Base-by-base conservation (phyloP, 345 rosid genomes). In the Camelina neglecta region DNA sequence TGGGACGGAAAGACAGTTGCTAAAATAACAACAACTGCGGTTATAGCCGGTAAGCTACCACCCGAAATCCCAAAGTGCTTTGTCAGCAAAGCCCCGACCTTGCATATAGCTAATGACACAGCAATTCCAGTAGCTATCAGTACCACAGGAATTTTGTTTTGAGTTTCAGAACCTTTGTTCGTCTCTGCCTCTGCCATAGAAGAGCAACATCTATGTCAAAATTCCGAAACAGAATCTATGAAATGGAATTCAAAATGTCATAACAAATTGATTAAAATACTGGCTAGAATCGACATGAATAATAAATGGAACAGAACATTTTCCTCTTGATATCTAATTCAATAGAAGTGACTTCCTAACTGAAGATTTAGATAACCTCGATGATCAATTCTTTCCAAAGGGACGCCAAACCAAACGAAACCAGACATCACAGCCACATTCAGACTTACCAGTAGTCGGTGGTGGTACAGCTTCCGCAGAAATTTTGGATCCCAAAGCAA, bases 101-200 rank as follows among this genome's bases (percentile, higher is more conserved):
- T 94, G 93, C 97, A 94, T 67, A 94, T 89, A 59, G 87, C 88
- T 36, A 94, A 86, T 13, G 97, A 88, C 54, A 87, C 86, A 50
- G 95, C 93, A 65, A 94, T 75, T 35, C 96, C 85, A 11, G 91
- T 85, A 31, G 88, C 93, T 59, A 84, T 78, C 76, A 74, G 82
- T 16, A 87, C 49, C 71, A 91, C 86, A 36, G 91, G 92, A 77
- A 86, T 77, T 80, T 90, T 87, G 75, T 75, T 74, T 23, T 70
- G 72, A 18, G 76, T 54, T 54, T 76, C 82, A 69, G 89, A 61
- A 58, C 60, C 87, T 5, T 78, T 57, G 63, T 59, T 74, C 13
- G 54, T 39, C 74, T 73, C 81, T 61, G 68, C 77, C 81, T 81
- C 92, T 86, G 84, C 74, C 41, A 74, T 74, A 33, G 7, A 7